Evolutionary conservation across 208 protist genomes (phyloP).

Genomic region (Borovskyia barvae): DNA sequence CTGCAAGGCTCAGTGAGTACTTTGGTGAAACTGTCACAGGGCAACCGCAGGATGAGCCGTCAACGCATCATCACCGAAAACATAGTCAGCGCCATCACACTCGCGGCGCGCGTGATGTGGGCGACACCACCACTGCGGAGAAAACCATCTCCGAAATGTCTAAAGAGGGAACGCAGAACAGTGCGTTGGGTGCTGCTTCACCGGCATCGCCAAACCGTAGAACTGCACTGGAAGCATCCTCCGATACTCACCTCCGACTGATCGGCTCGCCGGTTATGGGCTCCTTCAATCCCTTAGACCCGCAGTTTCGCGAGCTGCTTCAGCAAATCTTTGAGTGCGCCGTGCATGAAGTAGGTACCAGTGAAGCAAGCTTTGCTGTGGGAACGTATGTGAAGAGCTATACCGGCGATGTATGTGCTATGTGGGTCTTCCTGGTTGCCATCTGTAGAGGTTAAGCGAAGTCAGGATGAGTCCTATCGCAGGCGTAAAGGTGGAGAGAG

Average conservation of each 20-base stretch:
- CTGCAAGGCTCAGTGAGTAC: slow-evolving; percentile 54
- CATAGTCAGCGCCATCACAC: too few relatives aligned
- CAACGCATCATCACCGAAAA: too few relatives aligned
- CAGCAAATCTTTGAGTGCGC: slow-evolving; percentile 73
- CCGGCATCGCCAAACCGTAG: too few relatives aligned
- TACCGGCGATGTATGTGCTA: slow-evolving; percentile 70
- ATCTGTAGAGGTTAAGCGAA: slow-evolving; percentile 35
- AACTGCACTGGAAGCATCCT: too few relatives aligned
- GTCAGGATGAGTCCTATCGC: not conserved
- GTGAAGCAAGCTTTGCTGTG: slow-evolving; percentile 64
- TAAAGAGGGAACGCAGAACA: too few relatives aligned
- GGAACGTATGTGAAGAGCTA: slow-evolving; percentile 83
- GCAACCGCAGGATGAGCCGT: not conserved
- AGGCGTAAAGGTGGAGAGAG: slow-evolving; percentile 11
- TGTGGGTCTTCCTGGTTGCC: slow-evolving; percentile 79
- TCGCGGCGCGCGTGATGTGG: too few relatives aligned
- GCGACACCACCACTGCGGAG: too few relatives aligned
- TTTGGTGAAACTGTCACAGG: slow-evolving; percentile 41
- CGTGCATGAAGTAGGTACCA: slow-evolving; percentile 77
- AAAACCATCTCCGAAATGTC: too few relatives aligned
- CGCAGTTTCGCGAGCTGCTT: slow-evolving; percentile 46
- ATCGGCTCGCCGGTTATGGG: slow-evolving; percentile 63
- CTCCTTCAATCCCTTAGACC: slow-evolving; percentile 50
- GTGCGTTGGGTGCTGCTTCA: too few relatives aligned
- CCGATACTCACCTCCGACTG: slow-evolving; percentile 37